A percentile compares a stretch with the other conserved stretches of the same genome.
Evolutionary conservation across 2,329 filamentous ascomycete genomes (phyloP).

Genomic region (Phyllosticta ampelicida): DNA sequence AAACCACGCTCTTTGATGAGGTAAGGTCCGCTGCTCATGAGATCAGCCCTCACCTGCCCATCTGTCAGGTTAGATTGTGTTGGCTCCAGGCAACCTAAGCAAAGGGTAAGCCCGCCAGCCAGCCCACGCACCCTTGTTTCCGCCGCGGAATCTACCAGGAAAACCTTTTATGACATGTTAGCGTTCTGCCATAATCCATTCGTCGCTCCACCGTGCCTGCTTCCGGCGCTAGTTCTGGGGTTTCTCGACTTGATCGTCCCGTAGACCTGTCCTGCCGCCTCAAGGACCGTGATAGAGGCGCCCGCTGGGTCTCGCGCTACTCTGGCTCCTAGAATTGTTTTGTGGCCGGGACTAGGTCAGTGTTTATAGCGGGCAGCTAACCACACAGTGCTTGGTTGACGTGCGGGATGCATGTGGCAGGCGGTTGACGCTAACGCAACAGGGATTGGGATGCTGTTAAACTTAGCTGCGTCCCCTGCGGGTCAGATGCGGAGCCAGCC

Average conservation of each 20-base stretch:
- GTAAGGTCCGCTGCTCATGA: too few relatives aligned
- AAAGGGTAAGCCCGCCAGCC: not conserved
- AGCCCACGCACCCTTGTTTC: not conserved
- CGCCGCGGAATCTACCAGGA: not conserved
- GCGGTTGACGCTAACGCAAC: not conserved
- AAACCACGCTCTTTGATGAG: too few relatives aligned
- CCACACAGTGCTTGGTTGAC: not conserved
- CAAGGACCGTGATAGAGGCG: not conserved
- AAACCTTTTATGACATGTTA: not conserved
- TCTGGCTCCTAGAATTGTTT: not conserved
- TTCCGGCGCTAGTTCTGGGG: not conserved
- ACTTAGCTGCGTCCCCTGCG: not conserved
- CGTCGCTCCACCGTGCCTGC: not conserved
- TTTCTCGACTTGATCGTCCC: not conserved
- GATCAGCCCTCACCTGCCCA: not conserved
- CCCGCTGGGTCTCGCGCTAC: not conserved
- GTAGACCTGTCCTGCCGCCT: not conserved
- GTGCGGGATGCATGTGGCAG: not conserved
- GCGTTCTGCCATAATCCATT: not conserved
- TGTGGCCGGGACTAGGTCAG: not conserved
- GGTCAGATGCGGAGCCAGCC: not conserved
- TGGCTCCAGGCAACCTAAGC: not conserved
- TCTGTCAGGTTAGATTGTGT: not conserved
- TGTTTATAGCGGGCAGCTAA: not conserved
- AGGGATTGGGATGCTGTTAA: not conserved